Evolutionary conservation across 805 yeast species (phyloP), one percentile per base, ranked within the genome.

Genomic region (Wickerhamomyces bovis): DNA sequence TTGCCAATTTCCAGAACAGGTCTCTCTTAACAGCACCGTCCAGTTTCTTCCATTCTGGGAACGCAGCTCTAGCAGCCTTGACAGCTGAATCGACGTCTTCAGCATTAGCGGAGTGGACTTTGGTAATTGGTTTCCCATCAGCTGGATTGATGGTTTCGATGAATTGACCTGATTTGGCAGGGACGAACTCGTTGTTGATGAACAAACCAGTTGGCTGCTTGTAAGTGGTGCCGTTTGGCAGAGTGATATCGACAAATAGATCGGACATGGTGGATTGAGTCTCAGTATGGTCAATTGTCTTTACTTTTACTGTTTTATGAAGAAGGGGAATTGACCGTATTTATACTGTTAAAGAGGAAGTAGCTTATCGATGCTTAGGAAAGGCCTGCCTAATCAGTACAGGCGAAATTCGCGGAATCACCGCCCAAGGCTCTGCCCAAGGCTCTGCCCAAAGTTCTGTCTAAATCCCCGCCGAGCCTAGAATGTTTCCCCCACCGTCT

Each of bases 121-220:
- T 67, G 21, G 79, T 69, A 49, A 77, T 74, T 31, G 66, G 70
- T 49, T 76, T 67, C 25, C 78, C 85, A 22, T 76, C 75, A 9
- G 80, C 69, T 2, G 86, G 85, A 53, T 78, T 72, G 45, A 70
- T 56, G 2, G 69, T 54, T 22, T 60, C 60, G n/a, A 68, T 52
- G 30, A 56, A 61, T 33, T 59, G 59, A 3, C 77, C 79, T 45
- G 73, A 70, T 39, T 71, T 68, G 12, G 88, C 77, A 39, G 70
- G 61, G 28, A 81, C 83, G 58, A 76, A 83, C 62, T 85, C 84
- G 63, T 83, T 83, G 71, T 84, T 80, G 64, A 85, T 84, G 73
- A 83, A 85, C 51, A 83, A 69, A 46, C 89, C 90, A 33, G 83
- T 73, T 51, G 94, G 89, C 73, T 85, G 92, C 41, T 73, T 74